phyloP scores from a whole-genome alignment of 108 stramenopile species.

The Fistulifera pelliculosa region DNA sequence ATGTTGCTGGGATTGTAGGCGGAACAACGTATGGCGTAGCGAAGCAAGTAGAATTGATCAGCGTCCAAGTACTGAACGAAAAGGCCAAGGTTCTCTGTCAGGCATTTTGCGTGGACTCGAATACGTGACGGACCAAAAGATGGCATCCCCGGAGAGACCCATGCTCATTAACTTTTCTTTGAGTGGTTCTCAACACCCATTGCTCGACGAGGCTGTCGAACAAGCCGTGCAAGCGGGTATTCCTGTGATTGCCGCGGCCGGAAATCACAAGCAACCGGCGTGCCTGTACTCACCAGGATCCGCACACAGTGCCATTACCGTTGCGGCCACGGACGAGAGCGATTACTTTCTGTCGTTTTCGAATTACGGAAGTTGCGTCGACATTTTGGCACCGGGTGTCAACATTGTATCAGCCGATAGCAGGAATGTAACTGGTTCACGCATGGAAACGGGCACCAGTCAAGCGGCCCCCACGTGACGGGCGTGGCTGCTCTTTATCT shows the following conservation, averaged over 20 bases:
- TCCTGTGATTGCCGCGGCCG: not conserved
- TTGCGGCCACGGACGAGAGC: not conserved
- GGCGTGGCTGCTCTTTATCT: slow-evolving; percentile 30
- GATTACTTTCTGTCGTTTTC: not conserved
- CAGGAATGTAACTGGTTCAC: not conserved
- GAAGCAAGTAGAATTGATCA: slow-evolving; percentile 15
- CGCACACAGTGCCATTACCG: not conserved
- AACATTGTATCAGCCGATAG: not conserved
- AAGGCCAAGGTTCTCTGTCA: not conserved
- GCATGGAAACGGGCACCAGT: slow-evolving; percentile 30
- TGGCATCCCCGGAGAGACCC: not conserved
- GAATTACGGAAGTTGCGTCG: not conserved
- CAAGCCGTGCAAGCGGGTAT: not conserved
- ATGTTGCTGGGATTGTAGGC: slow-evolving; percentile 40
- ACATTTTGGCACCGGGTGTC: not conserved
- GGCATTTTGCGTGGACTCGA: not conserved
- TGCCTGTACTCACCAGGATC: not conserved
- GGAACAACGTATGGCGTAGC: slow-evolving; percentile 4
- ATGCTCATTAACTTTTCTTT: not conserved
- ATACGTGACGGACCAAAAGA: not conserved
- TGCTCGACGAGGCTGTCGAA: not conserved
- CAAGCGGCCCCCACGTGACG: slow-evolving; percentile 43
- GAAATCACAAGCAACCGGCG: slow-evolving; percentile 2
- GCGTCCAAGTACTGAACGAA: slow-evolving; percentile 11
- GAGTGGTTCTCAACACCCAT: not conserved